Evolutionary conservation across 2,329 filamentous ascomycete species (phyloP).

Genomic region (Apiospora pterosperma): DNA sequence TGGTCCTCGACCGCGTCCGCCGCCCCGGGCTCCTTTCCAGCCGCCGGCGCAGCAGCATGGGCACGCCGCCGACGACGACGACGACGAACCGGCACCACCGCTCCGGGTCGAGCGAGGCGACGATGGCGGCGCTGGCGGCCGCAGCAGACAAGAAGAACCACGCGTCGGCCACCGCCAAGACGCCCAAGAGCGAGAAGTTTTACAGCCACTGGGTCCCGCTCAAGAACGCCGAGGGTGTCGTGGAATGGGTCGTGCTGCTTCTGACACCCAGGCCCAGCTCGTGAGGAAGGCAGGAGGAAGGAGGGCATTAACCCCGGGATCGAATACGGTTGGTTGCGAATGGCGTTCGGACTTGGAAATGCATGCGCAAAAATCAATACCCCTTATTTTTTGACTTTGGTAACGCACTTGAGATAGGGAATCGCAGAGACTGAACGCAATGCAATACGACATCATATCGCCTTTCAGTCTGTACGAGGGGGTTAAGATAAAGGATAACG

Average conservation of each 20-base stretch:
- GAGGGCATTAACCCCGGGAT: not conserved
- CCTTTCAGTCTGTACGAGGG: not conserved
- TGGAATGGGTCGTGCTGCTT: slow-evolving; percentile 31
- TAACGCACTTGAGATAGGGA: not conserved
- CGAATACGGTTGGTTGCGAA: not conserved
- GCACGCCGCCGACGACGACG: not conserved
- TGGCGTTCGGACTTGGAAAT: not conserved
- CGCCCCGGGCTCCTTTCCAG: not conserved
- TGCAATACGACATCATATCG: not conserved
- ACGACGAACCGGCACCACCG: not conserved
- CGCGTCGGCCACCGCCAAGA: slow-evolving; percentile 14
- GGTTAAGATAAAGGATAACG: not conserved
- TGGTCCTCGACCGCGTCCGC: slow-evolving; percentile 10
- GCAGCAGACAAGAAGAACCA: not conserved
- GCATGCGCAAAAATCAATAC: not conserved
- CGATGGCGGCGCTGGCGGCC: not conserved
- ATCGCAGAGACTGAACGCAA: not conserved
- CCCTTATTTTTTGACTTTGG: not conserved
- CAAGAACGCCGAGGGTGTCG: slow-evolving; percentile 25
- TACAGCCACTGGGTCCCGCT: slow-evolving; percentile 33
- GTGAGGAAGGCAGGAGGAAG: not conserved
- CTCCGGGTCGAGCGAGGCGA: not conserved
- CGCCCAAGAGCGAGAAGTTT: slow-evolving; percentile 18
- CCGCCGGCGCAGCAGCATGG: not conserved
- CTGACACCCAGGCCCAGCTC: slow-evolving; percentile 12